phyloP scores from a whole-genome alignment of 352 stramenopile species.

The Globisporangium cystogenes region DNA sequence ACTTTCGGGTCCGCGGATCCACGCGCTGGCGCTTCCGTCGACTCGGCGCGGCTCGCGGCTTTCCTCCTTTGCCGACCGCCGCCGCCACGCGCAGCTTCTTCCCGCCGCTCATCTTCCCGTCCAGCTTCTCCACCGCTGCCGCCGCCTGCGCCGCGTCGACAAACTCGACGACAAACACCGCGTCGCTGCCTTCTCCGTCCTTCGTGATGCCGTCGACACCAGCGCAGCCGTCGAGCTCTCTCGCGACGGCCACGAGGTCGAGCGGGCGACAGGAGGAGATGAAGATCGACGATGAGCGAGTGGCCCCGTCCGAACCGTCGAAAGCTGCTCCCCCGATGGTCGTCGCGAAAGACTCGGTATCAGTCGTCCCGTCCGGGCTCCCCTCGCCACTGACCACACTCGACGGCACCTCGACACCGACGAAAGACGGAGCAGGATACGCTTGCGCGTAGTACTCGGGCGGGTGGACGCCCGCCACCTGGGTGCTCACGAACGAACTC shows the following conservation, averaged over 20 bases:
- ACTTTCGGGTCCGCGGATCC: conserved; percentile 25
- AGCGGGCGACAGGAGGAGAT: conserved; percentile 46
- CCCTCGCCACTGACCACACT: neutral
- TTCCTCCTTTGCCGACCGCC: conserved; percentile 6
- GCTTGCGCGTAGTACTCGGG: neutral
- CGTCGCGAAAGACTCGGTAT: conserved; percentile 5
- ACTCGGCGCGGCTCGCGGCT: conserved; percentile 24
- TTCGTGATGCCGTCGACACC: conserved; percentile 56
- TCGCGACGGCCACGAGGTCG: conserved; percentile 41
- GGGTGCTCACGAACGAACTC: neutral
- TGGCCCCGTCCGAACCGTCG: conserved; percentile 5
- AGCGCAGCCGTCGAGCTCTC: conserved; percentile 35
- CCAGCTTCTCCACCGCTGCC: conserved; percentile 37
- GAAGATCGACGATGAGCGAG: conserved; percentile 22
- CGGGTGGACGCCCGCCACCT: neutral
- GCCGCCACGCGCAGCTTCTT: conserved; percentile 39
- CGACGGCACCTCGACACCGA: neutral
- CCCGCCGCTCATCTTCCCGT: conserved; percentile 44
- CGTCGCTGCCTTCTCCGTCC: conserved; percentile 20
- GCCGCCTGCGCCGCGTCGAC: conserved; percentile 26
- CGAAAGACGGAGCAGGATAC: conserved; percentile 1
- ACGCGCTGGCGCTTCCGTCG: conserved; percentile 67
- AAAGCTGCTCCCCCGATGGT: neutral
- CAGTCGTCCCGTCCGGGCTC: neutral
- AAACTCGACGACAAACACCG: conserved; percentile 52